Conservation (phyloP, 202 grass and related monocot genomes). For the Panicum virgatum region DNA sequence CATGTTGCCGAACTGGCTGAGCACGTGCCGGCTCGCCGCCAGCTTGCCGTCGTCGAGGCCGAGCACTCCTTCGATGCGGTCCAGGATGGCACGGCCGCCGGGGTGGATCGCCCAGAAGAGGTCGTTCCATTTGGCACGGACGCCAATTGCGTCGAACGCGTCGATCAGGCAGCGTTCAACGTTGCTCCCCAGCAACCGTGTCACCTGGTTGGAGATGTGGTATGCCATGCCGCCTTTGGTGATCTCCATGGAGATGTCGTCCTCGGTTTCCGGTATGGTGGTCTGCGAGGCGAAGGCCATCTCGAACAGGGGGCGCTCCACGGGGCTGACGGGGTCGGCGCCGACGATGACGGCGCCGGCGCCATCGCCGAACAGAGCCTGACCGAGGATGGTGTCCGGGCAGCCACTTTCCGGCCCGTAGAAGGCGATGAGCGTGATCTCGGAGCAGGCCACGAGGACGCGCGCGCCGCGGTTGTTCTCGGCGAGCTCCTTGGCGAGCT, state of each 20-base stretch:
- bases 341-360: slow-evolving; percentile 52
- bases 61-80: slow-evolving; percentile 15
- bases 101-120: slow-evolving; percentile 16
- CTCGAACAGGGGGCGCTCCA: not conserved
- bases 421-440: slow-evolving; percentile 18
- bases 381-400: slow-evolving; percentile 36
- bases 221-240: slow-evolving; percentile 2
- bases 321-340: slow-evolving; percentile 27
- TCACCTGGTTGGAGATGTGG: not conserved
- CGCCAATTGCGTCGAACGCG: not conserved
- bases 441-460: slow-evolving; percentile 18
- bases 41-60: not conserved
- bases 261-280: not conserved
- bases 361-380: slow-evolving; percentile 50
- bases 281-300: slow-evolving; percentile 16
- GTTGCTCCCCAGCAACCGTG: not conserved
- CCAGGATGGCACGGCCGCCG: slow-evolving; percentile 1
- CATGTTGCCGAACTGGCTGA: slow-evolving; percentile 38
- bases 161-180: not conserved
- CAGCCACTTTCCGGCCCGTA: slow-evolving; percentile 43
- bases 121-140: not conserved
- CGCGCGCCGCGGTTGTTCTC: slow-evolving; percentile 37
- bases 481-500: slow-evolving; percentile 15
- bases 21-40: slow-evolving; percentile 16
- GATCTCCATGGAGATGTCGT: slow-evolving; percentile 16